Evolutionary conservation across 257 asterid species (phyloP), one percentile per base, ranked within the genome.

Genomic region (Ilex aquifolium): DNA sequence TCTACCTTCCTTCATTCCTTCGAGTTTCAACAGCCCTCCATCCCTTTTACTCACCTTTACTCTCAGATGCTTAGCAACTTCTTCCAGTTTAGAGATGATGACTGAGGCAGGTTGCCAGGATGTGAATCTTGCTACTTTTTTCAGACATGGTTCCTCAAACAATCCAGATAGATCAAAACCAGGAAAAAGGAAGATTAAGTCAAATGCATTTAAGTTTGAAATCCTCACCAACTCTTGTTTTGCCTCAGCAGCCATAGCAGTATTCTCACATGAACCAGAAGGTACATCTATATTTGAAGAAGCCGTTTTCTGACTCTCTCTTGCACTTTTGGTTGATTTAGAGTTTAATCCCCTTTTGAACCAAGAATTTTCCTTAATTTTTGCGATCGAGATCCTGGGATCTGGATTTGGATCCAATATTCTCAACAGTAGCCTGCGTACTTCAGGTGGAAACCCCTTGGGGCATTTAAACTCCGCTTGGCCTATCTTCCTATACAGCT

Each of bases 391-490:
- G 40, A 73, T 68, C 57, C 78, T 63, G 7, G 78, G 42, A 55
- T 15, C 21, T 2, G 78, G 78, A 55, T 63, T 67, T 6, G 78
- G 78, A 59, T 73, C 78, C 62, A 73, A 29, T 32, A 73, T 73
- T 63, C 56, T 67, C 46, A 55, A 31, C 13, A 73, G 65, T 40
- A 73, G 62, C 68, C 53, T 68, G 32, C 78, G 46, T 3, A 69
- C 59, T 32, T 73, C 74, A 3, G 62, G 62, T 12, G 73, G 72
- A 31, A 73, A 57, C 78, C 78, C 67, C 13, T 53, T 60, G 16
- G 78, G 78, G 59, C 74, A 73, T 58, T 42, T 62, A 65, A 67
- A 73, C n/a, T 67, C 74, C 1, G 66, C 73, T 63, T 58, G 44
- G 64, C 56, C 62, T 42, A 73, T 73, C 59, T 67, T 73, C 42